These are phyloP conservation scores for Pisolithus sp. DNA, from an alignment of 768 basidiomycete species.

Conservation along the genomic window DNA sequence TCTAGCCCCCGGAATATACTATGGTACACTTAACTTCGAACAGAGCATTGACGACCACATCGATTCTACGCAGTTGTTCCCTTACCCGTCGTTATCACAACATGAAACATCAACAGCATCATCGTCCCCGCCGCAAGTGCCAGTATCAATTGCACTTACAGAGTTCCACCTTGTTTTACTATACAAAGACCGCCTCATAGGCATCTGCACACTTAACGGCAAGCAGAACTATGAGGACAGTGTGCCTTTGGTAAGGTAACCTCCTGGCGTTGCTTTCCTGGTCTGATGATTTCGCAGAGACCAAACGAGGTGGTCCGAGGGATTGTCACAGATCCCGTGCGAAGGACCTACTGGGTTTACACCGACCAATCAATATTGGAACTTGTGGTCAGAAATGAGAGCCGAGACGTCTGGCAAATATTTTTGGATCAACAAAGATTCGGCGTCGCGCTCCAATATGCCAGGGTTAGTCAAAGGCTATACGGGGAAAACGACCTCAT, in stretches of 20 bases:
- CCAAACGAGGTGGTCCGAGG: conserved; percentile 66
- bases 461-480: conserved; percentile 51
- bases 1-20: conserved; percentile 82
- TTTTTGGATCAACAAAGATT: conserved; percentile 75
- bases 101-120: conserved; percentile 20
- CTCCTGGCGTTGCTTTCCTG: neutral
- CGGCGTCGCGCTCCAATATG: conserved; percentile 72
- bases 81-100: conserved; percentile 51
- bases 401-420: conserved; percentile 91
- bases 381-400: conserved; percentile 78
- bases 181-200: conserved; percentile 71
- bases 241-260: conserved; percentile 62
- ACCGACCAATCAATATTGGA: conserved; percentile 88
- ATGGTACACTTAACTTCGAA: conserved; percentile 70
- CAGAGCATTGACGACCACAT: conserved; percentile 66
- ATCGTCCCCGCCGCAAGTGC: conserved; percentile 35
- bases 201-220: conserved; percentile 75
- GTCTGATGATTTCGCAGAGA: conserved; percentile 45
- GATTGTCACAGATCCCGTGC: conserved; percentile 76
- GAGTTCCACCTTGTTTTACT: conserved; percentile 90
- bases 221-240: conserved; percentile 77
- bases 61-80: conserved; percentile 71
- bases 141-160: conserved; percentile 75
- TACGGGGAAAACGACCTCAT: neutral
- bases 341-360: conserved; percentile 91